Conservation (phyloP, 1,284 basidiomycete genomes). For the Papiliotrema laurentii region DNA sequence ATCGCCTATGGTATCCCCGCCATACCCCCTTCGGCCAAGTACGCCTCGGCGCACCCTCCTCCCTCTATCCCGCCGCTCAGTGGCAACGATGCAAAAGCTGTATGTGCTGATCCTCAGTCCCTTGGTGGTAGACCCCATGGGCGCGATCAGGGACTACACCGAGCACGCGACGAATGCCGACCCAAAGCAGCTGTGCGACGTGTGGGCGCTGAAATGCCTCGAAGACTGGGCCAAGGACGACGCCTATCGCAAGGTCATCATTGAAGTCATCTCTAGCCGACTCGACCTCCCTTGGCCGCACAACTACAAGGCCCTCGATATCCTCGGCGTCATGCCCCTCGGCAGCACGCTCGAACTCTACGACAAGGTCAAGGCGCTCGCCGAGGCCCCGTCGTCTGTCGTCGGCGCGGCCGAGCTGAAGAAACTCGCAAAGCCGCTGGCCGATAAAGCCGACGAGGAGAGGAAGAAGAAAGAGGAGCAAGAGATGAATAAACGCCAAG, state of each 20-base stretch:
- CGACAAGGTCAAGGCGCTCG: constrained; percentile 24
- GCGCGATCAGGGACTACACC: constrained; percentile 26
- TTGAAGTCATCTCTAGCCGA: constrained; percentile 32
- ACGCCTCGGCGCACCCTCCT: background rate
- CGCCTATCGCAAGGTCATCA: constrained; percentile 31
- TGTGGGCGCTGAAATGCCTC: constrained; percentile 14
- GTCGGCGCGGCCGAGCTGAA: constrained; percentile 29
- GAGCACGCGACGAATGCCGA: constrained; percentile 27
- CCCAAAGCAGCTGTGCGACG: constrained; percentile 15
- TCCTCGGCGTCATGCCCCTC: constrained; percentile 23
- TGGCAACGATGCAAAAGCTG: too few species aligned
- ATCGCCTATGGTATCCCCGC: constrained; percentile 5
- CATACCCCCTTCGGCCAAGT: constrained; percentile 11
- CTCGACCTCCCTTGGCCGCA: constrained; percentile 40
- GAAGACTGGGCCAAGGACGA: constrained; percentile 28
- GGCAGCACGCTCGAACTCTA: constrained; percentile 16
- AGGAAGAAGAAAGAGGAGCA: constrained; percentile 22
- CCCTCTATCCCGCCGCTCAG: background rate
- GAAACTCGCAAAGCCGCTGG: constrained; percentile 26
- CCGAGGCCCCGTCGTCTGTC: constrained; percentile 12
- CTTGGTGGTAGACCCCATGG: constrained; percentile 17
- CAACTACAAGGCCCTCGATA: constrained; percentile 41
- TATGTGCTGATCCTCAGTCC: too few species aligned
- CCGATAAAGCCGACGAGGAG: constrained; percentile 22
- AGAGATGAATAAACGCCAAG: constrained; percentile 33